Conservation (phyloP, 2,329 filamentous ascomycete genomes). For the Calonectria fujianensis region DNA sequence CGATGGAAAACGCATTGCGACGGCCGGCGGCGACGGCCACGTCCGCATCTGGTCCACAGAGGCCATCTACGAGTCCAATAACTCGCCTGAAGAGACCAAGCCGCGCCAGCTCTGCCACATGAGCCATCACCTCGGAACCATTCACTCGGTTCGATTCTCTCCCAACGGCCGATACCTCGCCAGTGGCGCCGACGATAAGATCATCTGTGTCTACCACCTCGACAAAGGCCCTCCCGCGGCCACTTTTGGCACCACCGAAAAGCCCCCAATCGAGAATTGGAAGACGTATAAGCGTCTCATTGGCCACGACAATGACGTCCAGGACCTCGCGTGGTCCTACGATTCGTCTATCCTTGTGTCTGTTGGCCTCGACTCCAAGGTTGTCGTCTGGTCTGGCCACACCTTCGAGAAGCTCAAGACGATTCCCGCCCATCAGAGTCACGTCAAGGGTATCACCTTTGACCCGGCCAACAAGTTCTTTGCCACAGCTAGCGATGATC, state of each 20-base stretch:
- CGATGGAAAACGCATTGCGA: conserved; percentile 92
- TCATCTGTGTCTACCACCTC: conserved; percentile 96
- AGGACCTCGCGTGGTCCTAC: conserved; percentile 97
- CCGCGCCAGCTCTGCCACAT: conserved; percentile 97
- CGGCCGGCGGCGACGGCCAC: conserved; percentile 96
- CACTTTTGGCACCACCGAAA: conserved; percentile 92
- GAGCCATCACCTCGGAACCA: conserved; percentile 98
- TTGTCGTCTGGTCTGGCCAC: conserved; percentile 98
- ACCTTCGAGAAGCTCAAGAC: conserved; percentile 99
- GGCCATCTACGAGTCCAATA: conserved; percentile 87
- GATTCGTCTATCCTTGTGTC: conserved; percentile 97
- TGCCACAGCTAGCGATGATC: conserved; percentile 96
- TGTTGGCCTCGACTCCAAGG: conserved; percentile 96
- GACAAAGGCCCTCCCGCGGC: conserved; percentile 87
- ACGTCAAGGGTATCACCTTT: conserved; percentile 99
- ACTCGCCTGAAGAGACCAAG: conserved; percentile 81
- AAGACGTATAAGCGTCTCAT: conserved; percentile 94
- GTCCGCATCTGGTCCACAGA: conserved; percentile 99
- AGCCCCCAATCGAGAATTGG: conserved; percentile 97
- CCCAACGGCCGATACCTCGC: conserved; percentile 96
- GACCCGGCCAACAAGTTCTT: conserved; percentile 99
- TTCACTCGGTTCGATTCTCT: conserved; percentile 97
- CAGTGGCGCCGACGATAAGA: conserved; percentile 98
- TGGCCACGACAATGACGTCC: conserved; percentile 98
- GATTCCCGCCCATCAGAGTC: conserved; percentile 92